Conservation (phyloP, 768 basidiomycete species). For the Paxillus involutus region DNA sequence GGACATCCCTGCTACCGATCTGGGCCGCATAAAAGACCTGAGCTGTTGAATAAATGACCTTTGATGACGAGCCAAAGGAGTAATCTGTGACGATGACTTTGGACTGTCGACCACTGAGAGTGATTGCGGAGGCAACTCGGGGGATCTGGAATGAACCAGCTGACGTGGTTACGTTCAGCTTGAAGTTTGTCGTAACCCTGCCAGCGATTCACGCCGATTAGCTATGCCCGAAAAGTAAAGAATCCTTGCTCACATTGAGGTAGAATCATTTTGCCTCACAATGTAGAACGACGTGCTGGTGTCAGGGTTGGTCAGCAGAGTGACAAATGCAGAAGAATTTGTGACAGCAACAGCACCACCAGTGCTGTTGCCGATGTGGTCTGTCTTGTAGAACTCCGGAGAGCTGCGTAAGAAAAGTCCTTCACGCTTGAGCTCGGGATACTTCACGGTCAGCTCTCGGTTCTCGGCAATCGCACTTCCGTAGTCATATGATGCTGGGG, state of each 20-base stretch:
- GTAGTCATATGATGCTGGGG: conserved; percentile 71
- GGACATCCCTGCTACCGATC: conserved; percentile 60
- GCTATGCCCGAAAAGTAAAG: not conserved
- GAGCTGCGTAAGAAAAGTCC: conserved; percentile 78
- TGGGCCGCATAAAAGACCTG: conserved; percentile 65
- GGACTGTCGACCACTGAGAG: conserved; percentile 68
- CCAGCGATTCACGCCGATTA: not conserved
- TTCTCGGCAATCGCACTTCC: conserved; percentile 70
- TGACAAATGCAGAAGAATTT: conserved; percentile 56
- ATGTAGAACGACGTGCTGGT: conserved; percentile 67
- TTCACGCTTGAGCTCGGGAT: conserved; percentile 75
- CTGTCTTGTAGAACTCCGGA: conserved; percentile 77
- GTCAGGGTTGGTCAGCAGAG: conserved; percentile 68
- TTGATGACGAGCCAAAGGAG: conserved; percentile 64
- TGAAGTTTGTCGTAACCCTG: conserved; percentile 47
- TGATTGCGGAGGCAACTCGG: conserved; percentile 48
- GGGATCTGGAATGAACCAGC: conserved; percentile 57
- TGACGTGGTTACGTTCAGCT: conserved; percentile 56
- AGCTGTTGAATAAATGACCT: conserved; percentile 69
- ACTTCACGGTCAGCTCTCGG: conserved; percentile 65
- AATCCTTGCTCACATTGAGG: conserved; percentile 52
- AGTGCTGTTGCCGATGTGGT: conserved; percentile 65
- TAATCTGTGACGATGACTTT: conserved; percentile 75
- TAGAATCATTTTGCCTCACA: conserved; percentile 64
- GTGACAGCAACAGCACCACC: conserved; percentile 43